Conservation (phyloP, 1,139 yeast genomes). For the Lodderomyces metapsilosis region DNA sequence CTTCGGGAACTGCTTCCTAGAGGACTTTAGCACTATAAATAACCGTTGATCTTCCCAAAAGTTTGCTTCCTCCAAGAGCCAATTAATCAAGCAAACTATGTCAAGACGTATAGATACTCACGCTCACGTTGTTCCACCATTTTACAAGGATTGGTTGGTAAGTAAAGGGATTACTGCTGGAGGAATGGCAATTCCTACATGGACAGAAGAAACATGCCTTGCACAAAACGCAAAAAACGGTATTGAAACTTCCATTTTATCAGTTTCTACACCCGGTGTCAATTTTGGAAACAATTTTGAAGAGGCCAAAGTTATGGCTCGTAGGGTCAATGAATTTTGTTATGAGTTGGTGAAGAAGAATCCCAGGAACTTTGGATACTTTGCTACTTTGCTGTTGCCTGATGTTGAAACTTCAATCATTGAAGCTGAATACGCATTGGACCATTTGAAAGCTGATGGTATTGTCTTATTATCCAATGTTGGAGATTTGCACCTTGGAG, state of each 20-base stretch:
- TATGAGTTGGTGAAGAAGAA: neutral
- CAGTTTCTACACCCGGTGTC: neutral
- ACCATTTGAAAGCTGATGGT: neutral
- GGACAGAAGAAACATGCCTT: neutral
- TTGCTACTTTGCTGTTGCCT: neutral
- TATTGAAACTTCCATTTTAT: neutral
- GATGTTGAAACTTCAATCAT: neutral
- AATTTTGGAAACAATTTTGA: neutral
- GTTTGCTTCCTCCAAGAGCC: too few relatives aligned
- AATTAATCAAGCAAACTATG: too few relatives aligned
- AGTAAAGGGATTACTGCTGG: neutral
- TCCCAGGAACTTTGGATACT: neutral
- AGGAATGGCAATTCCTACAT: neutral
- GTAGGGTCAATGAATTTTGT: neutral
- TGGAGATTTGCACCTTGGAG: neutral
- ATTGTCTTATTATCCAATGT: neutral
- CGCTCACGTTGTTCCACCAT: neutral
- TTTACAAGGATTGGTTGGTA: neutral
- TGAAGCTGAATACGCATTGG: neutral
- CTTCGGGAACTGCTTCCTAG: too few relatives aligned
- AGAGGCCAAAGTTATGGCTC: neutral
- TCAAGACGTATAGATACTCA: neutral
- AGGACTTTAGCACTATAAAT: too few relatives aligned
- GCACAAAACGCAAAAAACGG: neutral
- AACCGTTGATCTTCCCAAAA: too few relatives aligned